phyloP scores from a whole-genome alignment of 768 basidiomycete species.

The Pleurotus eryngii region DNA sequence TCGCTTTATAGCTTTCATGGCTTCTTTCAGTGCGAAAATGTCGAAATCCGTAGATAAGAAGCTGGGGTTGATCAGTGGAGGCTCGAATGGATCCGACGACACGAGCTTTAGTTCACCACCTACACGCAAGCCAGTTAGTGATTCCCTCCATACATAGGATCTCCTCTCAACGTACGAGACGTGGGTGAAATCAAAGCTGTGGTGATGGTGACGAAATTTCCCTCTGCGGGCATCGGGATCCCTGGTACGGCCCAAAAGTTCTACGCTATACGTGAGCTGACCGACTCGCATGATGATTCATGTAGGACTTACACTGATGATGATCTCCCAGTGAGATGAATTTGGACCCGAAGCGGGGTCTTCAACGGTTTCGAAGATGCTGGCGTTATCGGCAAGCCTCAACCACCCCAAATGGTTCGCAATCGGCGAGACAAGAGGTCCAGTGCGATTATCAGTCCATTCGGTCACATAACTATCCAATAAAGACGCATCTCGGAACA shows the following conservation, averaged over 20 bases:
- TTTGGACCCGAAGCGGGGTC: slow-evolving; percentile 36
- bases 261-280: neutral
- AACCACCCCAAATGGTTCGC: slow-evolving; percentile 16
- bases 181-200: neutral
- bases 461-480: slow-evolving; percentile 10
- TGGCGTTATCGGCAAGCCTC: slow-evolving; percentile 22
- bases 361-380: slow-evolving; percentile 23
- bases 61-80: slow-evolving; percentile 25
- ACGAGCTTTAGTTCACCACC: slow-evolving; percentile 24
- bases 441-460: slow-evolving; percentile 17
- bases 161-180: neutral
- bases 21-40: slow-evolving; percentile 22
- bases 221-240: slow-evolving; percentile 8
- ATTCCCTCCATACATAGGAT: neutral
- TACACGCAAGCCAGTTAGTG: neutral
- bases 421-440: slow-evolving; percentile 13
- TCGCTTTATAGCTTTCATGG: slow-evolving; percentile 18
- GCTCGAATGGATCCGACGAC: slow-evolving; percentile 21
- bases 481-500: slow-evolving; percentile 11
- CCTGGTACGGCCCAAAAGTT: slow-evolving; percentile 9
- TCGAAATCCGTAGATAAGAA: slow-evolving; percentile 19
- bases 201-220: slow-evolving; percentile 13
- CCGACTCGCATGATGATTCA: neutral
- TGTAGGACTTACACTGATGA: slow-evolving; percentile 22
- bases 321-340: slow-evolving; percentile 33